Evolutionary conservation across 2,329 filamentous ascomycete species (phyloP), one percentile per base, ranked within the genome.

Genomic region (Dendryphion nanum): DNA sequence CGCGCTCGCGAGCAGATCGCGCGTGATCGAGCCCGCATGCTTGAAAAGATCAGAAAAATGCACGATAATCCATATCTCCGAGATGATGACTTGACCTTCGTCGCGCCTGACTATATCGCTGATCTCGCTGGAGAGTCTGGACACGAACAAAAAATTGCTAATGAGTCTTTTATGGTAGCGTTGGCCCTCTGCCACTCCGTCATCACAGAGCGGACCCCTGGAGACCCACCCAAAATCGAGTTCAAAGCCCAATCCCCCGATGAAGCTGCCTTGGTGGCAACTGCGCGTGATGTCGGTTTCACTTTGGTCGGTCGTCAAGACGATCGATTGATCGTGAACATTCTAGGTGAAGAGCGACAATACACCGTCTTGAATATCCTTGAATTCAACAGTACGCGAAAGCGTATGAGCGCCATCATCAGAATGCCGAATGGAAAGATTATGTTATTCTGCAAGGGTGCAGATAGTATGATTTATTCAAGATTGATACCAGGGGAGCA

Each of bases 241-340:
- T 98, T 96, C 77, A 97, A 94, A 70, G 93, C 93, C 0, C 93
- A 98, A 61, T 97, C 90, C 28, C 93, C 93, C 1, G 93, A 98
- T 58, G 93, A 98, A 68, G 89, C 93, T 37, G 93, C 93, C 10
- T 74, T 98, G 12, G 93, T 98, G 6, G 82, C 90, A 14, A 97
- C 94, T 18, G 93, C 94, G 44, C 85, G 90, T 41, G 94, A 98
- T 55, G 89, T 91, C 71, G 93, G 93, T 4, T 97, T 95, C 59
- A 95, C 89, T 2, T 88, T 97, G 5, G 77, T 97, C 10, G 89
- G 89, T 17, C 80, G 83, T 44, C 81, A 85, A 2, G 77, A 81
- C 24, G 86, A 95, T 45, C 87, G 88, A 36, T 85, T 98, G 46
- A 81, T 87, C 36, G 61, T 98, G 38, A 95, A 95, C 49, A 77